phyloP scores from a whole-genome alignment of 768 basidiomycete species.

The Lactarius akahatsu region DNA sequence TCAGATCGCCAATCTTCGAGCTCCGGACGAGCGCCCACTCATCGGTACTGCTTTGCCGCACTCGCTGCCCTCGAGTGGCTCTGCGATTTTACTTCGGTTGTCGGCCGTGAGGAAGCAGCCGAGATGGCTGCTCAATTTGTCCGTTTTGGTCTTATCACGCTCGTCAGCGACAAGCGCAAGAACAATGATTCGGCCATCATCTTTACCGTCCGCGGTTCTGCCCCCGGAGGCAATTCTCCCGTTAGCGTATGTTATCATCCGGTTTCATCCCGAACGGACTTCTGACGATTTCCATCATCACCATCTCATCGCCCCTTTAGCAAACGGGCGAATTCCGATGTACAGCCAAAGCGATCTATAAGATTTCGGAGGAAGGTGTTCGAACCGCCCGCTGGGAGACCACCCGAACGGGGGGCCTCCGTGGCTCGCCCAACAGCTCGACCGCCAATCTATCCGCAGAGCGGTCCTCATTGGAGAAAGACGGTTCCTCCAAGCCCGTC shows the following conservation, averaged over 20 bases:
- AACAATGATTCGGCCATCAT: conserved; percentile 91
- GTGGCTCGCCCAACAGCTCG: conserved; percentile 66
- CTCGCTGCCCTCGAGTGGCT: conserved; percentile 94
- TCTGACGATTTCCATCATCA: conserved; percentile 14
- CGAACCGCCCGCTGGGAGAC: conserved; percentile 82
- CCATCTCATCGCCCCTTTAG: conserved; percentile 40
- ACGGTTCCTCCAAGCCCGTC: conserved; percentile 32
- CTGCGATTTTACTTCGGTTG: conserved; percentile 94
- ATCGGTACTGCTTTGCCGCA: conserved; percentile 81
- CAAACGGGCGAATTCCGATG: conserved; percentile 96
- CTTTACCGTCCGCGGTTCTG: conserved; percentile 83
- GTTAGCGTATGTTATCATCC: conserved; percentile 55
- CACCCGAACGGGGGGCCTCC: conserved; percentile 37
- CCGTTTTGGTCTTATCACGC: conserved; percentile 83
- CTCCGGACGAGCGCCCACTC: conserved; percentile 45
- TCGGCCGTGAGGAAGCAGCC: conserved; percentile 93
- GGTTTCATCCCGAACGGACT: conserved; percentile 18
- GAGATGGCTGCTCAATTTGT: conserved; percentile 99
- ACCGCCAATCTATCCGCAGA: conserved; percentile 54
- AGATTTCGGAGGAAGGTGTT: conserved; percentile 88
- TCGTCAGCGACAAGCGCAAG: conserved; percentile 90
- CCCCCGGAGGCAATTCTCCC: conserved; percentile 71
- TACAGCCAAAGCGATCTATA: conserved; percentile 93
- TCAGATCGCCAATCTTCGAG: conserved; percentile 55
- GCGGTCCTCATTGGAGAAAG: conserved; percentile 61